Base-by-base conservation (phyloP, 306 rosid species). In the Corylus avellana region DNA sequence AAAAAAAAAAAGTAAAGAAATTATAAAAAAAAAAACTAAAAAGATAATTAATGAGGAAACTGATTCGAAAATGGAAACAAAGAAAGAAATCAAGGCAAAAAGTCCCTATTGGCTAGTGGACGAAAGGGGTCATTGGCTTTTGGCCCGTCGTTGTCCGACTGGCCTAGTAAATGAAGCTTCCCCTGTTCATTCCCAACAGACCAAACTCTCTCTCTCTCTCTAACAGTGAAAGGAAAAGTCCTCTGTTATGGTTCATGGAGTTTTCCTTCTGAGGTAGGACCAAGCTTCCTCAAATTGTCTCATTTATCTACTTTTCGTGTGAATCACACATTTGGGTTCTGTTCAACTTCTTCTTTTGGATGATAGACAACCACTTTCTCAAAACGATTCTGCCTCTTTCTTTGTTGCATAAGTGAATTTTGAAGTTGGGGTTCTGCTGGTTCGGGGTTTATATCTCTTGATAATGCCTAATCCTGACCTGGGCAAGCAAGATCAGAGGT, bases 401-500 rank as follows among this genome's bases (percentile, higher is more conserved):
- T 9, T 85, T 56, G 70, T 46, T 51, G 64, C 73, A 78, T 84
- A 72, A 74, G 79, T 87, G 77, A 46, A 74, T 39, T 81, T 77
- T 50, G 58, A 72, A 80, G 51, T 73, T 83, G 77, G 70, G 78
- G 12, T 70, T 51, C 27, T 68, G 14, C 75, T 75, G 51, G 47
- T 75, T 83, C 72, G 72, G 77, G 17, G 69, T 53, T 25, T 57
- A 71, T 48, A 39, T 73, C 61, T 58, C 35, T 13, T 74, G 56
- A 70, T 61, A 79, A 84, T 89, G 93, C 83, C 78, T n/a, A 88
- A 73, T 77, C 72, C 90, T 55, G 82, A 74, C 85, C 87, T 78
- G 84, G 92, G 89, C 80, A 82, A 80, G 67, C 92, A 77, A 84
- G 90, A 94, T 91, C 93, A 79, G 87, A 86, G 89, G 97, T 92